Evolutionary conservation across 331 rosid species (phyloP).

Genomic region (Malus hybrid): DNA sequence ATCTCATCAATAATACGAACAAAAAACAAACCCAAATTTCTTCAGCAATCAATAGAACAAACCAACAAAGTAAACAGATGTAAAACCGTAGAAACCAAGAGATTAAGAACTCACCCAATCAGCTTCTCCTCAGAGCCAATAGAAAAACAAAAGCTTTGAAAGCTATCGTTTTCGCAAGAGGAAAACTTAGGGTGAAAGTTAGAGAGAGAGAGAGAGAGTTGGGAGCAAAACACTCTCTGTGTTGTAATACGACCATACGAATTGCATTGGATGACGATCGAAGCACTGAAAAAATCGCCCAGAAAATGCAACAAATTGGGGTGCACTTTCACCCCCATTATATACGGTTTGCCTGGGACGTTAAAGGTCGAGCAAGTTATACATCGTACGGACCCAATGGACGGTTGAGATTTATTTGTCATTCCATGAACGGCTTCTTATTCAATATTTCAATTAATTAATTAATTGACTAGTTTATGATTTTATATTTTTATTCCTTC

Average conservation of each 20-base stretch:
- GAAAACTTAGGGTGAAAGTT: not conserved
- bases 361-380: conserved; percentile 16
- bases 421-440: not conserved
- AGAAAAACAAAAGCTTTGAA: conserved; percentile 5
- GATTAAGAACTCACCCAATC: conserved; percentile 18
- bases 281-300: conserved; percentile 23
- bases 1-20: not conserved
- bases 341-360: conserved; percentile 31
- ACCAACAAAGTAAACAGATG: not conserved
- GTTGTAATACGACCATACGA: conserved; percentile 18
- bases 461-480: too few species aligned
- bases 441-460: too few species aligned
- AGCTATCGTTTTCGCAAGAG: not conserved
- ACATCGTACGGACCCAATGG: not conserved
- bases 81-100: not conserved
- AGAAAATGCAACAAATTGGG: not conserved
- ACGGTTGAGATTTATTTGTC: not conserved
- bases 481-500: too few species aligned
- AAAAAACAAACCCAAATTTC: not conserved
- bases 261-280: conserved; percentile 38
- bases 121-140: conserved; percentile 27
- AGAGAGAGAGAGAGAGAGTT: not conserved
- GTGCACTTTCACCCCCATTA: conserved; percentile 7
- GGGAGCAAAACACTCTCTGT: not conserved
- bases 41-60: conserved; percentile 5